Base-by-base conservation (phyloP, 202 grass and related monocot genomes). In the Musa balbisiana region DNA sequence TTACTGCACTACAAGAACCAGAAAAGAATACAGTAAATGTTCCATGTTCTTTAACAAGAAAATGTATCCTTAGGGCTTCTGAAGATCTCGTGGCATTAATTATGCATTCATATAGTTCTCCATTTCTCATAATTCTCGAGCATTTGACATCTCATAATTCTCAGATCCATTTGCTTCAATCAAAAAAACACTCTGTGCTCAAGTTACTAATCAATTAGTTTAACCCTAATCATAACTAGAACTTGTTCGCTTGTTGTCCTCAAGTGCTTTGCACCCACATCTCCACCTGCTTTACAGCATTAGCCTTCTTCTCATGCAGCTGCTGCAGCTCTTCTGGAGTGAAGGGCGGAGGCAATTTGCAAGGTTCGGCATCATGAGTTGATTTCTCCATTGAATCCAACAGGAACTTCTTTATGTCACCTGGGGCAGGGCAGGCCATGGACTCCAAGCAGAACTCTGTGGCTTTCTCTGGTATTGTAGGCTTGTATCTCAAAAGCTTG, bases 401-500 rank as follows among this genome's bases (percentile, higher is more conserved):
- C 88, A 97, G 76, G 83, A 93, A 84, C 0, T 79, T 74, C 71
- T 83, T 82, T n/a, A 76, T 59, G 1, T 33, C 62, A 1, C 27
- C 74, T 0, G 9, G 5, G 2, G 51, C 52, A 0, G 86, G 65
- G 76, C 93, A 93, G 8, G 84, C 93, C 79, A 93, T 43, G 25
- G 90, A 75, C 78, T 97, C 90, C 11, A 76, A 25, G 76, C 88
- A 89, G 9, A 93, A 56, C 79, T 93, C 86, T 0, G 76, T 87
- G 26, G 90, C 93, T 1, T 83, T 86, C 2, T 86, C 86, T 16
- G 93, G 93, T 54, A 91, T 67, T 27, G 79, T 75, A 66, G 93
- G 93, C 78, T 83, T 93, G 77, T 89, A 97, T 1, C 79, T 87
- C 54, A 91, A 84, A 53, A 97, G 83, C 2, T 58, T 76, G 3